A percentile compares a stretch with the other conserved stretches of the same genome.
phyloP scores from a whole-genome alignment of 129 eudicot species.

The Saposhnikovia divaricata region DNA sequence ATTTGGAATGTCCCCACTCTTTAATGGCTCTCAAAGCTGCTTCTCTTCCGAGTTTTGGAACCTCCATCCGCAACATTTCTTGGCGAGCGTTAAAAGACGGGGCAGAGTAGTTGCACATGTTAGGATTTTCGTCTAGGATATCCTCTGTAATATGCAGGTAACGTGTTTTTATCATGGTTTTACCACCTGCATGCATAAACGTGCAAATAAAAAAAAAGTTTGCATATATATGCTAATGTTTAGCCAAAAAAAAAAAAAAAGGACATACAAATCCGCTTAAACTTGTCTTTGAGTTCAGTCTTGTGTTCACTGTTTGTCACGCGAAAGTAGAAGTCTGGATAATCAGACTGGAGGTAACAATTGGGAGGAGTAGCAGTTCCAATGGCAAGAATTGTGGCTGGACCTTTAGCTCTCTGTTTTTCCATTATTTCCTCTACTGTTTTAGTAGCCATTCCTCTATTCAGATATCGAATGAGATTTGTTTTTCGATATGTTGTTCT shows the following conservation, averaged over 20 bases:
- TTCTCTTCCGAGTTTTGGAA: slow-evolving; percentile 25
- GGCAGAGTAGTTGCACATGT: slow-evolving; percentile 14
- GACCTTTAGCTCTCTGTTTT: slow-evolving; percentile 22
- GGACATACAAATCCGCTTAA: slow-evolving; percentile 29
- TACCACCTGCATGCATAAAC: slow-evolving; percentile 17
- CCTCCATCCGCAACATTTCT: slow-evolving; percentile 26
- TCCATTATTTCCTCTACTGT: slow-evolving; percentile 10
- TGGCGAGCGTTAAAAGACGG: slow-evolving; percentile 24
- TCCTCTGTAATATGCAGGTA: slow-evolving; percentile 26
- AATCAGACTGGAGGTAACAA: slow-evolving; percentile 23
- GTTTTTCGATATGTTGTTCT: too few species aligned
- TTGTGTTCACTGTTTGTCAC: slow-evolving; percentile 21
- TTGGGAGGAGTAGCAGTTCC: slow-evolving; percentile 28
- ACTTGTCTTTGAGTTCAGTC: slow-evolving; percentile 20
- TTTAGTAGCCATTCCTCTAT: too few species aligned
- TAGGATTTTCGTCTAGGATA: slow-evolving; percentile 16
- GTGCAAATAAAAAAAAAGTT: background rate
- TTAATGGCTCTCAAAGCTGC: slow-evolving; percentile 26
- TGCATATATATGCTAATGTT: too few species aligned
- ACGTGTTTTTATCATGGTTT: slow-evolving; percentile 24
- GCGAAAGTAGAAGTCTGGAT: slow-evolving; percentile 26
- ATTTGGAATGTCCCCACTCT: slow-evolving; percentile 33
- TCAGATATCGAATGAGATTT: too few species aligned
- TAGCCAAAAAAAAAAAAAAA: background rate
- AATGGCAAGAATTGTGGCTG: slow-evolving; percentile 21